A percentile compares a stretch with the other conserved stretches of the same genome.
Evolutionary conservation across 1,284 basidiomycete species (phyloP).

Genomic region (Sanghuangporus baumii): DNA sequence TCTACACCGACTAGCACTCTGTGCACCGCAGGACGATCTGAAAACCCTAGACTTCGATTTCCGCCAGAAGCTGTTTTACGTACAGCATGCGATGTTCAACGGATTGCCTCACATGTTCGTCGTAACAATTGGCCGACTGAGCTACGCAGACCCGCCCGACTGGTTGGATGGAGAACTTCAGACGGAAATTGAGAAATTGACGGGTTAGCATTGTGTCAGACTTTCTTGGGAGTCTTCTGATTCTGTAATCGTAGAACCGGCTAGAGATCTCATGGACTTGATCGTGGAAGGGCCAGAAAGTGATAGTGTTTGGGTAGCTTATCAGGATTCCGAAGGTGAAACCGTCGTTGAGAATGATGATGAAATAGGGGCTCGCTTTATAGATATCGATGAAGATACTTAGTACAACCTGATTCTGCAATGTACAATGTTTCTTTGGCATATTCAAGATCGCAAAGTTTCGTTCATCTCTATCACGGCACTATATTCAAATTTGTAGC

Average conservation of each 20-base stretch:
- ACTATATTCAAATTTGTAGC: conserved; percentile 4
- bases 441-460: not conserved
- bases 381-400: conserved; percentile 7
- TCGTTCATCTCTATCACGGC: not conserved
- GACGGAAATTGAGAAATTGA: conserved; percentile 41
- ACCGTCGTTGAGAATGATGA: conserved; percentile 36
- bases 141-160: conserved; percentile 63
- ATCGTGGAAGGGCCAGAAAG: conserved; percentile 74
- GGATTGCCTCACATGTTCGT: conserved; percentile 74
- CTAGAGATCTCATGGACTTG: conserved; percentile 62
- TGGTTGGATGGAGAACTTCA: conserved; percentile 46
- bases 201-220: conserved; percentile 37
- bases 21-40: conserved; percentile 27
- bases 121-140: conserved; percentile 68
- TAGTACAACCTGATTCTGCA: not conserved
- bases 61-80: conserved; percentile 47
- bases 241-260: conserved; percentile 41
- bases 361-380: conserved; percentile 42
- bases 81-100: conserved; percentile 49
- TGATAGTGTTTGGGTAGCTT: conserved; percentile 66
- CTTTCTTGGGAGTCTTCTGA: not conserved
- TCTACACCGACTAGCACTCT: conserved; percentile 54
- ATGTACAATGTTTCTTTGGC: conserved; percentile 21
- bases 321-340: conserved; percentile 44
- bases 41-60: conserved; percentile 33